phyloP scores from a whole-genome alignment of 306 rosid genomes.

The Malus orientalis region DNA sequence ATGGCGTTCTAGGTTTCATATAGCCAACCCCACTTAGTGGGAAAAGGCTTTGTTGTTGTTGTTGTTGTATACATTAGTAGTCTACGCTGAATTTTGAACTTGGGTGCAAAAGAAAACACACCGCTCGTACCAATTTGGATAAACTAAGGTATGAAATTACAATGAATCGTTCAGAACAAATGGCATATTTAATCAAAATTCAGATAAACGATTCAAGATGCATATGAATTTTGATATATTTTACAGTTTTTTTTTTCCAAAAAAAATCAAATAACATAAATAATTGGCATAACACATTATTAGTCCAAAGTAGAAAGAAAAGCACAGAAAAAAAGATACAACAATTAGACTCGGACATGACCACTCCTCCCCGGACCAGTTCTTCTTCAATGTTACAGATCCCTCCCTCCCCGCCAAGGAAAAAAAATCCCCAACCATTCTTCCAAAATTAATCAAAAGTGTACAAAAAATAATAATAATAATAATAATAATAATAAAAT shows the following conservation, averaged over 20 bases:
- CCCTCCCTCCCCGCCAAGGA: conserved; percentile 7
- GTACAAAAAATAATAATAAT: no score
- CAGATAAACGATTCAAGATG: not conserved
- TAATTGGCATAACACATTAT: conserved; percentile 9
- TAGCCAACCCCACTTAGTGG: no score
- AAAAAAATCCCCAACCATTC: conserved; percentile 5
- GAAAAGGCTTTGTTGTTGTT: no score
- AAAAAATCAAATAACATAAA: not conserved
- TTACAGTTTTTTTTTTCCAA: not conserved
- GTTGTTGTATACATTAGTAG: no score
- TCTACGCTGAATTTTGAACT: no score
- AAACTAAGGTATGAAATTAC: no score
- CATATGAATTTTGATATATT: not conserved
- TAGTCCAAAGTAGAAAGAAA: conserved; percentile 5
- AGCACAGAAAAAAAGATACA: conserved; percentile 19
- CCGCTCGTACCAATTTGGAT: not conserved
- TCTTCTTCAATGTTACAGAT: not conserved
- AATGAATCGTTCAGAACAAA: not conserved
- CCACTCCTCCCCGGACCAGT: not conserved
- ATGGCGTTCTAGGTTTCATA: no score
- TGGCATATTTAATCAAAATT: not conserved
- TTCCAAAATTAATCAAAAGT: not conserved
- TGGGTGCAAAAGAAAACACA: not conserved
- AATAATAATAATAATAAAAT: no score
- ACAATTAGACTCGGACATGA: conserved; percentile 1